Conservation (phyloP, 139 green algal genomes). For the Auxenochlorella pyrenoidosa region DNA sequence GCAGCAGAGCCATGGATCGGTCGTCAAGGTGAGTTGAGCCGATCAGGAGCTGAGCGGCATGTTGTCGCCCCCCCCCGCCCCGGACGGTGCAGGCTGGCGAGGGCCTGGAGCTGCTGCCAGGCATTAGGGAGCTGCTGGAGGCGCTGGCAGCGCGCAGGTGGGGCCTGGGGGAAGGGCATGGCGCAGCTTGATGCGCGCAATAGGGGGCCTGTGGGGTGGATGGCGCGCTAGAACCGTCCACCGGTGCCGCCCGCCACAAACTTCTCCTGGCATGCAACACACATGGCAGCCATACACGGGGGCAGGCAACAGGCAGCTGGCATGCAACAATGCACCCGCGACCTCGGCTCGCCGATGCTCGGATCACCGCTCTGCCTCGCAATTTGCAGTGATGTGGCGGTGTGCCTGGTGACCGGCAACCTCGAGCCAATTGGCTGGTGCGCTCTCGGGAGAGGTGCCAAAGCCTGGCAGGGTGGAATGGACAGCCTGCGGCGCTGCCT, state of each 20-base stretch:
- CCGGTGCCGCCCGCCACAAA: no score
- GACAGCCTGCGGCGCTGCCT: background rate
- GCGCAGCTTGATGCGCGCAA: no score
- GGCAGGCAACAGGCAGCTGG: background rate
- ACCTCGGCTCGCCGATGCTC: background rate
- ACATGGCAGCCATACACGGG: no score
- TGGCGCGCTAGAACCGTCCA: no score
- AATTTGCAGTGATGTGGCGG: slow-evolving; percentile 43
- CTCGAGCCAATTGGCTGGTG: slow-evolving; percentile 83
- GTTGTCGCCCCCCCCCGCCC: background rate
- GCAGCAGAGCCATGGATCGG: no score
- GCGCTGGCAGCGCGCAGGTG: slow-evolving; percentile 41
- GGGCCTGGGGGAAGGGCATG: background rate
- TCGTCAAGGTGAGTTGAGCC: no score
- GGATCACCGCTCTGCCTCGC: background rate
- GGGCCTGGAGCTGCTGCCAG: slow-evolving; percentile 72
- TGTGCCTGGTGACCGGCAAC: slow-evolving; percentile 90
- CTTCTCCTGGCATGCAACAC: no score
- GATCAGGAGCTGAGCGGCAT: background rate
- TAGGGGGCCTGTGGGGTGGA: no score
- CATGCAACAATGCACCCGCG: background rate
- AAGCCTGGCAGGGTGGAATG: no score
- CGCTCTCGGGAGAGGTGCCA: no score
- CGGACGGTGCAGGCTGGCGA: slow-evolving; percentile 33
- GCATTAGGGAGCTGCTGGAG: slow-evolving; percentile 64